Evolutionary conservation across 164 flowering plant genomes (phyloP), one percentile per base, ranked within the genome.

Genomic region (Kingdonia uniflora): DNA sequence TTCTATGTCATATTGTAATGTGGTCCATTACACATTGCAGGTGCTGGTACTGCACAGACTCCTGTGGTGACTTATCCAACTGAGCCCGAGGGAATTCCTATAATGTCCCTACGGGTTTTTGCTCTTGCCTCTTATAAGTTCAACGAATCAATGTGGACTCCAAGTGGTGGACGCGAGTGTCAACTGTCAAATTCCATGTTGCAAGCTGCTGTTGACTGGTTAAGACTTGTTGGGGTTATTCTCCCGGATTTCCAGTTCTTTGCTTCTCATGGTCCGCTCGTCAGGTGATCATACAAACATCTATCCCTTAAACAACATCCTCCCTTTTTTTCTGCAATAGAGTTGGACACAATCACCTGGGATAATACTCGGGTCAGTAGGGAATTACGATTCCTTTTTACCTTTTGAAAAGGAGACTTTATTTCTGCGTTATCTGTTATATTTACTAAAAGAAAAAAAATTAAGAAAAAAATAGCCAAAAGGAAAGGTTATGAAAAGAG

Each of bases 51-150:
- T 29, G 35, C 35, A 29, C 35, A 29, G 35, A 8, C 35, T 29
- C 35, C 35, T 29, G 35, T 29, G 8, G 8, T 29, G 35, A 29
- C 35, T 29, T 29, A 29, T 29, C 35, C 35, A 29, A 8, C 35
- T 29, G 35, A 29, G 8, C 35, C 35, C 8, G 35, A 29, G 35
- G 35, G 35, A 3, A 29, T 29, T 29, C 35, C 35, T 8, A 82
- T 54, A 63, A 55, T 86, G 24, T 56, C 73, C 14, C 57, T 86
- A 46, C 84, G 84, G 4, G 71, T 73, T n/a, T 78, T 83, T 66
- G 95, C 80, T n/a, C 87, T 86, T 59, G 88, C 86, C 56, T 76
- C 81, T 20, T 81, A 83, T 63, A 86, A 86, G 71, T 67, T 79
- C 35, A 74, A 64, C 47, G 74, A 72, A 54, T 75, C 95, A 12